Evolutionary conservation across 2,329 filamentous ascomycete genomes (phyloP).

Genomic region (Seiridium unicorne): DNA sequence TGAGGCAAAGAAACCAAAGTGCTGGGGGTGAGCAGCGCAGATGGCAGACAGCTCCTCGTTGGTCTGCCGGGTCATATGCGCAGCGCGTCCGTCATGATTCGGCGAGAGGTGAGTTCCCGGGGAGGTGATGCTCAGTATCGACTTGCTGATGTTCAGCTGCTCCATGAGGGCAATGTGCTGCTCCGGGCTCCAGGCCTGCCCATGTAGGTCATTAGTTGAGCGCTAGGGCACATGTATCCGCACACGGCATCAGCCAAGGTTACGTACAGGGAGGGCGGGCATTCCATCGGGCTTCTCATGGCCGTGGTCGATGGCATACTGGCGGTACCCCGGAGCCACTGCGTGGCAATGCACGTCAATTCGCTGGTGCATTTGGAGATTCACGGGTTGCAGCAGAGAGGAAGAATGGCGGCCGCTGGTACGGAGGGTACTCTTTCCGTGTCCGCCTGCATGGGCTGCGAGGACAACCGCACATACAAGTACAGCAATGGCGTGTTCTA

Average conservation of each 20-base stretch:
- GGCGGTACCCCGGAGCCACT: conserved; percentile 39
- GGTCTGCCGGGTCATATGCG: conserved; percentile 14
- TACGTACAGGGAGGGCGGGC: conserved; percentile 39
- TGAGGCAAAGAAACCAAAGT: conserved; percentile 38
- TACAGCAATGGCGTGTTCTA: not conserved
- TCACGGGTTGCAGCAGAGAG: not conserved
- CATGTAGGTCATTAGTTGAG: not conserved
- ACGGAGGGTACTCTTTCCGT: not conserved
- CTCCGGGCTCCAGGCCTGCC: conserved; percentile 40
- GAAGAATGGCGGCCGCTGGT: not conserved
- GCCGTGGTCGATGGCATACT: conserved; percentile 36
- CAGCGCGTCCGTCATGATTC: conserved; percentile 28
- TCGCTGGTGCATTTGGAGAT: conserved; percentile 1
- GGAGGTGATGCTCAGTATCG: conserved; percentile 52
- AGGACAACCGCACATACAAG: not conserved
- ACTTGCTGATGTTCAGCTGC: conserved; percentile 44
- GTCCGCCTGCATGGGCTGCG: not conserved
- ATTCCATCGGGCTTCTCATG: conserved; percentile 47
- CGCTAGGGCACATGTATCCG: not conserved
- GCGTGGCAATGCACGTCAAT: conserved; percentile 50
- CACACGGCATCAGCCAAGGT: not conserved
- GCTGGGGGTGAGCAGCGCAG: conserved; percentile 23
- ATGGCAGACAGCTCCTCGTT: conserved; percentile 31
- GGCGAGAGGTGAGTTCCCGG: conserved; percentile 47
- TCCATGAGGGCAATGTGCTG: conserved; percentile 50